Evolutionary conservation across 2,329 filamentous ascomycete species (phyloP), one percentile per base, ranked within the genome.

Genomic region (Lizonia empirigonia): DNA sequence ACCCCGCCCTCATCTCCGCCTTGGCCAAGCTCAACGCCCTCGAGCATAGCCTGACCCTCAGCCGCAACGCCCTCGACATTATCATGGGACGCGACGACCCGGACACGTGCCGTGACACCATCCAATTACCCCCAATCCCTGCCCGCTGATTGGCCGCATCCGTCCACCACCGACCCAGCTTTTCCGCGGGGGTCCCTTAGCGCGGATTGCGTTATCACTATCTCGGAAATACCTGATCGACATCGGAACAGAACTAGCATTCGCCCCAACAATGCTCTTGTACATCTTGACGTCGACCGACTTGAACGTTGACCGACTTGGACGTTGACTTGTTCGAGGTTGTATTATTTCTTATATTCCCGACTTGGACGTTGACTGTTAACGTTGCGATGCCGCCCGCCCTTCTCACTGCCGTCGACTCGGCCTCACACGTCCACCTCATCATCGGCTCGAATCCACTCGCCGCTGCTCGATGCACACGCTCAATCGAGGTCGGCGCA

Each of bases 381-480:
- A 33, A 22, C 23, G 13, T 7, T 29, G 8, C 24, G 3, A 79
- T 80, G 77, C 64, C 72, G 26, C 77, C 80, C 29, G 78, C 86
- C 3, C 80, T 95, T 42, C 84, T 95, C 38, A 87, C 89, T 36
- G 86, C 89, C 39, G 80, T 88, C 59, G 85, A 91, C 69, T 87
- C 85, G 66, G 80, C 80, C 41, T 81, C 78, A 38, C 88, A 90
- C 68, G 74, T 92, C 32, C 94, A 99, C 72, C 80, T 99, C 50
- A 84, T 99, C 65, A 75, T 97, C 57, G 94, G 94, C 52, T 86
- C 88, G 26, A 94, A 92, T 66, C 86, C 93, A 12, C 82, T 99
- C 32, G 93, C 94, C n/a, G 88, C 88, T 44, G 84, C 91, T 24
- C 85, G 94, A 63, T 95, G 90, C 76, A 77, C 82, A 10, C 89